A percentile compares a stretch with the other conserved stretches of the same genome.
phyloP scores from a whole-genome alignment of 2,329 filamentous ascomycete genomes.

The Exutisphaerella laricina region DNA sequence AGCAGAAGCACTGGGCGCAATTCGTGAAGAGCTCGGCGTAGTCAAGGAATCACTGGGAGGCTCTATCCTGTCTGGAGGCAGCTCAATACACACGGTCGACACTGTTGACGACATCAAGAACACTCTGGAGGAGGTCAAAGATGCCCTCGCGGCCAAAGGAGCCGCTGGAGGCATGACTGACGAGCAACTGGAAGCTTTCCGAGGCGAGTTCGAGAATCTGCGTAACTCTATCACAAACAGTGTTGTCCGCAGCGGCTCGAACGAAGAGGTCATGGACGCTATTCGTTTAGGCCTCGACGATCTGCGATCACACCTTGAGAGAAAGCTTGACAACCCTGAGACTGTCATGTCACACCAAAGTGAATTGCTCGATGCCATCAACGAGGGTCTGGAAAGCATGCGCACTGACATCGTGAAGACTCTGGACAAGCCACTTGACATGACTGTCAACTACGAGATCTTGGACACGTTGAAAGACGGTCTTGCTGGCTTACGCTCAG shows the following conservation, averaged over 20 bases:
- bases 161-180: slow-evolving; percentile 35
- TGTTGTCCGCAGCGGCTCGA: slow-evolving; percentile 38
- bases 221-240: slow-evolving; percentile 39
- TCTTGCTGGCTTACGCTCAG: slow-evolving; percentile 65
- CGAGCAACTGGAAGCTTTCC: slow-evolving; percentile 50
- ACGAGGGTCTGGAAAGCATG: slow-evolving; percentile 67
- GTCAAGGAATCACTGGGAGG: slow-evolving; percentile 41
- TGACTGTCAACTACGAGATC: slow-evolving; percentile 83
- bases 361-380: slow-evolving; percentile 57
- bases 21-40: slow-evolving; percentile 41
- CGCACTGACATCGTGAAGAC: slow-evolving; percentile 69
- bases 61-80: slow-evolving; percentile 36
- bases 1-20: slow-evolving; percentile 38
- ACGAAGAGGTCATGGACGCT: slow-evolving; percentile 46
- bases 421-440: slow-evolving; percentile 70
- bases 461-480: slow-evolving; percentile 82
- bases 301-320: slow-evolving; percentile 45
- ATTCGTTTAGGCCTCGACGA: slow-evolving; percentile 47
- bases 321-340: slow-evolving; percentile 51
- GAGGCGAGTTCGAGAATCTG: slow-evolving; percentile 47
- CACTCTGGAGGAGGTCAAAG: slow-evolving; percentile 38
- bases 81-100: slow-evolving; percentile 25
- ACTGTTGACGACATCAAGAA: slow-evolving; percentile 24
- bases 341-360: slow-evolving; percentile 47
- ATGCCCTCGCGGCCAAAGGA: slow-evolving; percentile 24